Percentiles rank a stretch among this genome's conserved stretches.
Evolutionary conservation across 768 basidiomycete genomes (phyloP).

Genomic region (Psilocybe cubensis): DNA sequence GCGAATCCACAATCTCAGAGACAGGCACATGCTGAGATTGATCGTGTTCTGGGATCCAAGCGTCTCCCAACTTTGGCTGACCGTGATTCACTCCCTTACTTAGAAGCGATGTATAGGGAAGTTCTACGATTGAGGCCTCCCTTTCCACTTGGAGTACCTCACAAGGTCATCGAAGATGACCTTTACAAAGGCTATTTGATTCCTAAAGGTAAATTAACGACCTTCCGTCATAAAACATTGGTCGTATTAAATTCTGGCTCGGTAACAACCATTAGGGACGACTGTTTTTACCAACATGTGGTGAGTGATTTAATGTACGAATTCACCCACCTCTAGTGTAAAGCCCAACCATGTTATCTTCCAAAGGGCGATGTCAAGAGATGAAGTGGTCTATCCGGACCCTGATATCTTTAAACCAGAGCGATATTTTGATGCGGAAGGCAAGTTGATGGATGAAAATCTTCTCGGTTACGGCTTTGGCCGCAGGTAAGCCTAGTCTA

Average conservation of each 20-base stretch:
- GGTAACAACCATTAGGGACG: slow-evolving; percentile 6
- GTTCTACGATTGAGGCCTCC: slow-evolving; percentile 7
- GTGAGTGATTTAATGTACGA: slow-evolving; percentile 6
- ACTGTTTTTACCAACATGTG: slow-evolving; percentile 22
- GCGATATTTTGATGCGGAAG: slow-evolving; percentile 23
- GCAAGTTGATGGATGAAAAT: slow-evolving; percentile 12
- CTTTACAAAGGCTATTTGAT: slow-evolving; percentile 42
- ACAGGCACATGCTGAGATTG: slow-evolving; percentile 45
- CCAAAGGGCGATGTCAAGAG: slow-evolving; percentile 28
- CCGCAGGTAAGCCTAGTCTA: slow-evolving; percentile 15
- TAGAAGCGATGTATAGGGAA: slow-evolving; percentile 18
- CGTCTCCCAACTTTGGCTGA: slow-evolving; percentile 38
- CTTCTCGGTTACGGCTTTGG: slow-evolving; percentile 22
- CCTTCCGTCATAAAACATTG: too few relatives aligned
- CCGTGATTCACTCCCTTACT: slow-evolving; percentile 38
- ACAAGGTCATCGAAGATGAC: slow-evolving; percentile 38
- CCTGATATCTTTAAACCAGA: slow-evolving; percentile 32
- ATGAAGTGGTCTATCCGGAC: slow-evolving; percentile 26
- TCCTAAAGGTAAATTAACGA: slow-evolving; percentile 36
- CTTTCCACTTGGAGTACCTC: slow-evolving; percentile 27
- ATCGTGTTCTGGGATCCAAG: slow-evolving; percentile 35
- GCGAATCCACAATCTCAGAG: slow-evolving; percentile 36
- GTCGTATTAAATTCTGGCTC: too few relatives aligned
- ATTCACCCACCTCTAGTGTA: not conserved
- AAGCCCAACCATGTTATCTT: not conserved